Percentiles rank a stretch among this genome's conserved stretches.
phyloP scores from a whole-genome alignment of 306 rosid species.

The Cucumis hystrix region DNA sequence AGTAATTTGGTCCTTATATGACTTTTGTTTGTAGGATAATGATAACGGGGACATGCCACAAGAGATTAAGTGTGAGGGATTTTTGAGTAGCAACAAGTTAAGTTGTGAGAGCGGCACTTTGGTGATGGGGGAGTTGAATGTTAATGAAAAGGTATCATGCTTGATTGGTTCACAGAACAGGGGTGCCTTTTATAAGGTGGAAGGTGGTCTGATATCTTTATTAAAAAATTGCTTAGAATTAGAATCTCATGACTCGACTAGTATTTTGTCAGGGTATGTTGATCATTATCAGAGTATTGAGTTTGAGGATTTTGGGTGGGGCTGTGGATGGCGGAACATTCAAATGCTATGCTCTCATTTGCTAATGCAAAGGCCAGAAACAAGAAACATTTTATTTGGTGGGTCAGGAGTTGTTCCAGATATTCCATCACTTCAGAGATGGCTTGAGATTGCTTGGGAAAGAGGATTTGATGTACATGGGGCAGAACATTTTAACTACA shows the following conservation, averaged over 20 bases:
- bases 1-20: background rate
- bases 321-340: conserved; percentile 86
- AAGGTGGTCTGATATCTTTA: conserved; percentile 48
- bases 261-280: conserved; percentile 44
- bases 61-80: background rate
- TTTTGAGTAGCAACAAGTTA: background rate
- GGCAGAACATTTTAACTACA: conserved; percentile 41
- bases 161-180: conserved; percentile 45
- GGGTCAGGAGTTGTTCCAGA: conserved; percentile 70
- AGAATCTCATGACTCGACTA: conserved; percentile 34
- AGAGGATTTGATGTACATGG: conserved; percentile 68
- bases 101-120: conserved; percentile 10
- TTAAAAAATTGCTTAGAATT: conserved; percentile 56
- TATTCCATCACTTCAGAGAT: conserved; percentile 61
- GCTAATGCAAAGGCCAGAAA: conserved; percentile 41
- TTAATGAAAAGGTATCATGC: conserved; percentile 31
- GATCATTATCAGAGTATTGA: conserved; percentile 65
- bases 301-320: conserved; percentile 70
- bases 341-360: conserved; percentile 74
- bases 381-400: conserved; percentile 48
- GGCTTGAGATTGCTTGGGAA: conserved; percentile 94
- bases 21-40: conserved; percentile 23
- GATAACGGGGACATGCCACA: conserved; percentile 6
- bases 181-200: conserved; percentile 35
- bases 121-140: conserved; percentile 12